Evolutionary conservation across 495 filamentous ascomycete genomes (phyloP), one percentile per base, ranked within the genome.

Genomic region (Podospora pseudopauciseta): DNA sequence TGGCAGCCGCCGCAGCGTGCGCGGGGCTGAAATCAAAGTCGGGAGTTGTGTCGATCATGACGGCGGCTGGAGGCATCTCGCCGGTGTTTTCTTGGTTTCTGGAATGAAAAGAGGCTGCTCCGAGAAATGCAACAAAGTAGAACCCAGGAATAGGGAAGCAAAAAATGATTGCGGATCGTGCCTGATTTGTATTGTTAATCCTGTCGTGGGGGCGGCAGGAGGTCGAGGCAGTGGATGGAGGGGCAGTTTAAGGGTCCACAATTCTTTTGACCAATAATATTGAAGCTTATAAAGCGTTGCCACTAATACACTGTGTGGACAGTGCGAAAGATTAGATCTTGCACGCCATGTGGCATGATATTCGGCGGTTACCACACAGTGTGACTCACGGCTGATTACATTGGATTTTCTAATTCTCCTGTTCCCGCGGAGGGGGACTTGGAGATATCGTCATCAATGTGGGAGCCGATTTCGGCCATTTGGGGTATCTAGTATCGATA

Each of bases 11-110:
- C 67, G 56, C 63, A 30, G 66, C 58, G n/a, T 69, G 63, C 39
- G 66, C 53, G 54, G 61, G 15, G 16, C 60, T 62, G 65, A 67
- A 66, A 75, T 72, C 58, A 63, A 79, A 74, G 62, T 79, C 77
- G 59, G 70, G 61, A 27, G 72, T 64, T 26, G 74, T 61, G 39
- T 76, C 75, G 68, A 78, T 65, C 61, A 63, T 63, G 15, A 63
- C 61, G 32, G 55, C 55, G 56, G 65, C 54, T n/a, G 73, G 75
- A 18, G 70, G 65, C 73, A 75, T 75, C 15, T 68, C 71, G 70
- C 20, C 59, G 26, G 63, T 64, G 19, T 28, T 64, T 53, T 11
- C 44, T 19, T 44, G 60, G 44, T 49, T 49, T 49, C 15, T 49
- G 39, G 13, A 13, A 9, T 16, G 7, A 11, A 49, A 13, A 49